phyloP scores from a whole-genome alignment of 208 protist genomes.

The Crithidia mellificae region DNA sequence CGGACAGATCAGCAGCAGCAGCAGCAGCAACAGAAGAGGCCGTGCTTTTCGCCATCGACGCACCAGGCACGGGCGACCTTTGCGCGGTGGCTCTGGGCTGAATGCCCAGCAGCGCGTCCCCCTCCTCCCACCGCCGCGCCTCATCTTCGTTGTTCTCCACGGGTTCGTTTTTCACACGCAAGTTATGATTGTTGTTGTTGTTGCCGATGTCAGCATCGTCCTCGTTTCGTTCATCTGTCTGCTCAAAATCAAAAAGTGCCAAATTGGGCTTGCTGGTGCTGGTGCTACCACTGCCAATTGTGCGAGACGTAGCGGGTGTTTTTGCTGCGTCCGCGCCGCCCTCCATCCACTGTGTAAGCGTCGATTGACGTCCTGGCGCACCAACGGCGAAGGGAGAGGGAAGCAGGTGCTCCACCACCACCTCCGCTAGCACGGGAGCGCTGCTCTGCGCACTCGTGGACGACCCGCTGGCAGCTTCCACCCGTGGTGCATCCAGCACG shows the following conservation, averaged over 20 bases:
- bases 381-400: too few species aligned
- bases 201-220: too few species aligned
- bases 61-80: too few species aligned
- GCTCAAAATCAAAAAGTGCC: slow-evolving; percentile 68
- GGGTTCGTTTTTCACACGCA: neutral
- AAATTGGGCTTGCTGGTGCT: slow-evolving; percentile 2
- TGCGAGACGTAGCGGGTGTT: too few species aligned
- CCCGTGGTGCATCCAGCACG: slow-evolving; percentile 46
- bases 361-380: neutral
- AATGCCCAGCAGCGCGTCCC: slow-evolving; percentile 27
- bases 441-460: too few species aligned
- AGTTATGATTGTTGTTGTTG: neutral
- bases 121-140: slow-evolving; percentile 19
- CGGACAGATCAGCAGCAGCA: too few species aligned
- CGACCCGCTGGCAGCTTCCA: too few species aligned
- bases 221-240: too few species aligned
- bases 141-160: neutral
- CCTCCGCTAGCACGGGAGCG: slow-evolving; percentile 37
- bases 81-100: too few species aligned
- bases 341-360: slow-evolving; percentile 8
- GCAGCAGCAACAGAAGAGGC: too few species aligned
- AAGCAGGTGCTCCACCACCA: slow-evolving; percentile 51
- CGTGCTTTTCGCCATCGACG: too few species aligned
- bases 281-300: too few species aligned
- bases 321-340: neutral